A percentile compares a stretch with the other conserved stretches of the same genome.
phyloP scores from a whole-genome alignment of 1,284 basidiomycete genomes.

The Puccinia horiana region DNA sequence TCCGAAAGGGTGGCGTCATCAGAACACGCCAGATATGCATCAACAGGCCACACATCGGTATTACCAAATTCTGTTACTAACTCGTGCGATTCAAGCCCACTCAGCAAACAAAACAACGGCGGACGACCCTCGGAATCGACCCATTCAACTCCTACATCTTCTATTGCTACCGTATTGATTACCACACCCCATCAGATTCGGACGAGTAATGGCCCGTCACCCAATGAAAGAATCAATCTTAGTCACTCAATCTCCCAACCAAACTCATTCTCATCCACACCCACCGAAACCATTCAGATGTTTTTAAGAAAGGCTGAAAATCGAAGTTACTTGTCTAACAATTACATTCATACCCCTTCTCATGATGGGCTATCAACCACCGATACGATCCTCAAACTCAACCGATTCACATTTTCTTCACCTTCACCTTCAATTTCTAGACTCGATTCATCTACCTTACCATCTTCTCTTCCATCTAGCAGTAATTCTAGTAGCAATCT shows the following conservation, averaged over 20 bases:
- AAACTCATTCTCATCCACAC: conserved; percentile 19
- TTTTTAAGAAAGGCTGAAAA: conserved; percentile 47
- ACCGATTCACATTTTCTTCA: background rate
- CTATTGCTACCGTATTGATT: conserved; percentile 15
- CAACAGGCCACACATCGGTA: background rate
- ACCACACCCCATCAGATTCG: conserved; percentile 6
- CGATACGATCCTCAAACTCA: background rate
- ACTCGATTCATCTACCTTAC: conserved; percentile 3
- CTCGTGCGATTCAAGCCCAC: conserved; percentile 23
- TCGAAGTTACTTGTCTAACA: conserved; percentile 22
- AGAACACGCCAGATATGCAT: conserved; percentile 18
- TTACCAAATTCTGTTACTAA: background rate
- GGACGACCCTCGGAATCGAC: background rate
- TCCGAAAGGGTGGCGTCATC: conserved; percentile 33
- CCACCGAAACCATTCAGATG: conserved; percentile 44
- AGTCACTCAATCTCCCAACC: background rate
- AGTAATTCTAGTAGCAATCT: background rate
- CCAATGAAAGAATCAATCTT: background rate
- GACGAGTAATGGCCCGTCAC: background rate
- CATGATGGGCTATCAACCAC: background rate
- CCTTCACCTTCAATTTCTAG: background rate
- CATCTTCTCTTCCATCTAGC: background rate
- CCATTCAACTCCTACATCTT: background rate
- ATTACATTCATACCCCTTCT: background rate
- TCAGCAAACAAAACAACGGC: background rate